Percentiles rank a stretch among this genome's conserved stretches.
These are phyloP conservation scores for Geopyxis carbonaria DNA, from an alignment of 495 filamentous ascomycete species.

Conservation along the genomic window DNA sequence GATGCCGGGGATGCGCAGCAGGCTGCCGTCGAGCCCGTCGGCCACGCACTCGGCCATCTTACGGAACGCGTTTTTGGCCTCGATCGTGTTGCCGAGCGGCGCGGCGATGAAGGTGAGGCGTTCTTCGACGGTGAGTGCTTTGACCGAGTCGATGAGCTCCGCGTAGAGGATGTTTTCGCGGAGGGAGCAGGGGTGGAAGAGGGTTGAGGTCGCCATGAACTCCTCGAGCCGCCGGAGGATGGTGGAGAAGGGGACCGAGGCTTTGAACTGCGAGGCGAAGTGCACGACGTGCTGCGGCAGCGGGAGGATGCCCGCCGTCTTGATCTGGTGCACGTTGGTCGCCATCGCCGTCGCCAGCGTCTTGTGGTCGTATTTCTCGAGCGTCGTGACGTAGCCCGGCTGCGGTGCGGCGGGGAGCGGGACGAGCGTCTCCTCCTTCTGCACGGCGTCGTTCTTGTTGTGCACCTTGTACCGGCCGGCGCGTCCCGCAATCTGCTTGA, in stretches of 20 bases:
- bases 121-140: conserved; percentile 48
- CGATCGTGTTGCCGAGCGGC: conserved; percentile 35
- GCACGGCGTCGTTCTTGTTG: not conserved
- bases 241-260: conserved; percentile 56
- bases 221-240: conserved; percentile 56
- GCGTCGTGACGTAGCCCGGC: conserved; percentile 62
- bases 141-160: conserved; percentile 48
- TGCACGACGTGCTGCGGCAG: conserved; percentile 45
- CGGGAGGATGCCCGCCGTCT: conserved; percentile 58
- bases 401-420: conserved; percentile 24
- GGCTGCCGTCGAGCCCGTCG: conserved; percentile 40
- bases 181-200: conserved; percentile 58
- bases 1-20: conserved; percentile 46
- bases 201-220: conserved; percentile 37
- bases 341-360: conserved; percentile 45
- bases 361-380: conserved; percentile 52
- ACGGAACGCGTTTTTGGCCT: conserved; percentile 29
- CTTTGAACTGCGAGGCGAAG: conserved; percentile 63
- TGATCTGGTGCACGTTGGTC: conserved; percentile 45
- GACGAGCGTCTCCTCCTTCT: conserved; percentile 5
- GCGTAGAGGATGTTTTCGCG: conserved; percentile 43
- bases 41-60: conserved; percentile 50
- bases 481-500: conserved; percentile 89
- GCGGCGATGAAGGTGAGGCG: conserved; percentile 58
- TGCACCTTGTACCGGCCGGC: conserved; percentile 61